Percentiles rank a stretch among this genome's conserved stretches.
Evolutionary conservation across 2,329 filamentous ascomycete genomes (phyloP).

Genomic region (Cercospora sp.): DNA sequence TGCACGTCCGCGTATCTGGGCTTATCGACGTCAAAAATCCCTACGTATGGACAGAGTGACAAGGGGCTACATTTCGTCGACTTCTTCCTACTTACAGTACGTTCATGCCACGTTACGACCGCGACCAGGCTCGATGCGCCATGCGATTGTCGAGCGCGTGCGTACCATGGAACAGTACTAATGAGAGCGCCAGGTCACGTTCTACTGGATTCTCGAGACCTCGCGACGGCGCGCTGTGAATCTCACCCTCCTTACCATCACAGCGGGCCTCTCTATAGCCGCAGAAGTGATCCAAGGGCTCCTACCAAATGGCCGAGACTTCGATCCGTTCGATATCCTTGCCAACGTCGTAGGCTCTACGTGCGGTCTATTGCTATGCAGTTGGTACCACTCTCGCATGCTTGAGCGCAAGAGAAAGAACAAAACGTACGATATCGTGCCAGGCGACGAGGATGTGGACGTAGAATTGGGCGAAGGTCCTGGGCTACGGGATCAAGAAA

Average conservation of each 20-base stretch:
- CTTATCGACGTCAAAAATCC: slow-evolving; percentile 61
- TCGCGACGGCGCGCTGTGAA: slow-evolving; percentile 81
- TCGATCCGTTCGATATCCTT: slow-evolving; percentile 81
- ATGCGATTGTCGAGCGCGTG: background rate
- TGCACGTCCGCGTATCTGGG: slow-evolving; percentile 73
- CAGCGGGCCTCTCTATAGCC: slow-evolving; percentile 67
- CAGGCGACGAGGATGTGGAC: slow-evolving; percentile 63
- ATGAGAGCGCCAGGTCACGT: slow-evolving; percentile 44
- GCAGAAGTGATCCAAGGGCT: slow-evolving; percentile 75
- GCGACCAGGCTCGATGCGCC: background rate
- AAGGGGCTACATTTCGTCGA: slow-evolving; percentile 83
- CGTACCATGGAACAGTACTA: background rate
- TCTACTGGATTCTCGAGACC: slow-evolving; percentile 98
- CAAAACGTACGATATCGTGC: slow-evolving; percentile 70
- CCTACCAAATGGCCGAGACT: slow-evolving; percentile 60
- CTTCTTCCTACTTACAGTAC: slow-evolving; percentile 83
- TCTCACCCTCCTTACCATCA: slow-evolving; percentile 78
- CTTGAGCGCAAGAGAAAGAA: slow-evolving; percentile 77
- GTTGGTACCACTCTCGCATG: slow-evolving; percentile 95
- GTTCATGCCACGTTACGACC: slow-evolving; percentile 13
- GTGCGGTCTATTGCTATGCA: slow-evolving; percentile 69
- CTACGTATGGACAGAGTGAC: slow-evolving; percentile 70
- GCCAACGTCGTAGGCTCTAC: slow-evolving; percentile 83
- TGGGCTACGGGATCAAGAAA: slow-evolving; percentile 38
- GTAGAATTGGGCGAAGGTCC: slow-evolving; percentile 71